Base-by-base conservation (phyloP, 2,329 filamentous ascomycete genomes). In the Salinomyces thailandicus region DNA sequence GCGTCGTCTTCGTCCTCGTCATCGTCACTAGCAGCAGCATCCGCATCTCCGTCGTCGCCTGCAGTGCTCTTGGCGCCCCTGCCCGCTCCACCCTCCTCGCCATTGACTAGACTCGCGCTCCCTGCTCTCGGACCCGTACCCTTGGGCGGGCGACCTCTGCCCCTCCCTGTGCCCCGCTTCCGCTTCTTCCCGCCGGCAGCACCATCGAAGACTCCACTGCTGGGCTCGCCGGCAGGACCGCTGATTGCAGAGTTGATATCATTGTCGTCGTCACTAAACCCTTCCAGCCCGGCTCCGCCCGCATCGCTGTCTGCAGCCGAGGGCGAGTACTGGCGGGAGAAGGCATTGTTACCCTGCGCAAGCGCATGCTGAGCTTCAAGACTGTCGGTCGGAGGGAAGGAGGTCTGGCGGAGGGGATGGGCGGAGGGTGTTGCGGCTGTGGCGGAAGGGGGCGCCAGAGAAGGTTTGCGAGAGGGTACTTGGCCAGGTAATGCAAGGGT, bases 381-480 rank as follows among this genome's bases (percentile, higher is more conserved):
- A n/a, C 55, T 59, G 14, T 59, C 56, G 14, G 52, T 36, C 17
- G 82, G 81, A 0, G 82, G 81, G 53, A 86, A 91, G 0, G 82
- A 85, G 4, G 85, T 87, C 53, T 86, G 81, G 26, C 84, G 81
- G 2, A 91, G 73, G 1, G 80, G 81, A 46, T 85, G 81, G 0
- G 72, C 66, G 1, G 73, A 72, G 4, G 69, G 59, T n/a, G 22
- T 26, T n/a, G 9, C 22, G n/a, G 22, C 22, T 8, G 22, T 26
- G 17, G 68, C 62, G 3, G 72, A 35, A n/a, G 18, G n/a, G 6
- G 69, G 60, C 17, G 69, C 63, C 3, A 77, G 72, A 9, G 79
- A 85, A 5, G 77, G 70, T 55, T 87, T 87, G 53, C 82, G 79
- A 31, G 79, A 77, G n/a, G 20, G 17, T 0, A 64, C 68, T 2